Conservation (phyloP, 352 stramenopile genomes). For the Phytophthora vignae region DNA sequence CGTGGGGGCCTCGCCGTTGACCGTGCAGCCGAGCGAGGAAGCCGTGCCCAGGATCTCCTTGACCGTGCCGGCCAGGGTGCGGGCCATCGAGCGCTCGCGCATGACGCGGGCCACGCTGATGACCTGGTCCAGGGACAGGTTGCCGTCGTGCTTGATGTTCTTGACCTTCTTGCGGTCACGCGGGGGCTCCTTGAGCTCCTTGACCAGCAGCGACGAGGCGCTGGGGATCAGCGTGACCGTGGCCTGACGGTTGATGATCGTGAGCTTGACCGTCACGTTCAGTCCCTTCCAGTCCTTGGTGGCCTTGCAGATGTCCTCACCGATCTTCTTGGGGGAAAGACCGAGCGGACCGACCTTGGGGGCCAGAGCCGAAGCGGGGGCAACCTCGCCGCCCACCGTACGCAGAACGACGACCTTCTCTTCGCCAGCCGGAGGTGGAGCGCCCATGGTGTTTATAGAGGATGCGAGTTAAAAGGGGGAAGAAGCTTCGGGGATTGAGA, state of each 20-base stretch:
- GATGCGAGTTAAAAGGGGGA: conserved; percentile 54
- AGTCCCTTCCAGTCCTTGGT: conserved; percentile 99
- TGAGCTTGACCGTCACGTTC: conserved; percentile 99
- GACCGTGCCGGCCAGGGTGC: conserved; percentile 96
- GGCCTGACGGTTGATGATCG: conserved; percentile 98
- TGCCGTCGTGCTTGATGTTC: conserved; percentile 99
- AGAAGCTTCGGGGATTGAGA: conserved; percentile 46
- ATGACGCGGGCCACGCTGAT: conserved; percentile 99
- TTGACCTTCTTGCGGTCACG: conserved; percentile 99
- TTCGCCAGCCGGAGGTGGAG: conserved; percentile 89
- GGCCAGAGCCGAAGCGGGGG: conserved; percentile 97
- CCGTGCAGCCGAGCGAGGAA: conserved; percentile 99
- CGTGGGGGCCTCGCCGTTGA: conserved; percentile 97
- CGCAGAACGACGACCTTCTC: conserved; percentile 97
- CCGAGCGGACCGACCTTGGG: conserved; percentile 99
- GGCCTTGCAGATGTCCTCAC: conserved; percentile 99
- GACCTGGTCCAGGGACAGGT: conserved; percentile 99
- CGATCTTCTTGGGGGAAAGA: conserved; percentile 99
- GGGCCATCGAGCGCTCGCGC: conserved; percentile 97
- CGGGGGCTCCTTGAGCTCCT: conserved; percentile 99
- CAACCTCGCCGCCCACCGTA: conserved; percentile 99
- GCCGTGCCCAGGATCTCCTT: conserved; percentile 99
- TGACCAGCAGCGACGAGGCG: conserved; percentile 99
- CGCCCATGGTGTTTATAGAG: conserved; percentile 93
- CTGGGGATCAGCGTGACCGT: conserved; percentile 98